phyloP scores from a whole-genome alignment of 176 grass and related monocot genomes.

The Pharus latifolius region DNA sequence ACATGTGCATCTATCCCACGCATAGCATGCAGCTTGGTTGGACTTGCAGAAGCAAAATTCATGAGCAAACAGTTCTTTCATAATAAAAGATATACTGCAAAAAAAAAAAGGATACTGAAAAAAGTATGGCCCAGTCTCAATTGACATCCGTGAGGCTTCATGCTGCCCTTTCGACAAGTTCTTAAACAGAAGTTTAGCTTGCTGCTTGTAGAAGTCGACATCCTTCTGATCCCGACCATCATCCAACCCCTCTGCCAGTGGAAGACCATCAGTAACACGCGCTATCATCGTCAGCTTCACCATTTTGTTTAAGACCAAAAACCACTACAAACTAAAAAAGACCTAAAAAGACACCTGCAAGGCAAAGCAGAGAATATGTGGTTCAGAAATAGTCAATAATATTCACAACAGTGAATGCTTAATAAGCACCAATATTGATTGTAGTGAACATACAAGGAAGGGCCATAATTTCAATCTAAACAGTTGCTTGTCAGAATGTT shows the following conservation, averaged over 20 bases:
- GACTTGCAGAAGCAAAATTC: not conserved
- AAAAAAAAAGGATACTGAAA: constrained; percentile 77
- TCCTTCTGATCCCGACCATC: constrained; percentile 82
- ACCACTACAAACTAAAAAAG: constrained; percentile 3
- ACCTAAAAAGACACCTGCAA: constrained; percentile 9
- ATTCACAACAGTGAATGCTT: too few species aligned
- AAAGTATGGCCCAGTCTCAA: constrained; percentile 83
- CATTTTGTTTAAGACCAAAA: constrained; percentile 40
- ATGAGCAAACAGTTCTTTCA: not conserved
- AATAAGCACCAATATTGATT: not conserved
- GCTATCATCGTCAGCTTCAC: constrained; percentile 99
- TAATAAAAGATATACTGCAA: not conserved
- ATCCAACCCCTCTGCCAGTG: constrained; percentile 84
- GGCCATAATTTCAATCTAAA: not conserved
- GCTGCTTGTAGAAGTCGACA: constrained; percentile 91
- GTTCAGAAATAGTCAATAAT: not conserved
- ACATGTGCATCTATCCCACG: not conserved
- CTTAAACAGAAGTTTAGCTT: constrained; percentile 97
- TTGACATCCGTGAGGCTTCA: constrained; percentile 95
- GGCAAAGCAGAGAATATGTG: not conserved
- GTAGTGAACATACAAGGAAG: not conserved
- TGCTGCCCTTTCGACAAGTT: constrained; percentile 84
- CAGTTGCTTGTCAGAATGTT: not conserved
- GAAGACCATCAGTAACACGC: constrained; percentile 88
- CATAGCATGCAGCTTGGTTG: not conserved